These are phyloP conservation scores for Pancytospora philotis DNA, from an alignment of 371 early-diverging fungal species.

Conservation along the genomic window DNA sequence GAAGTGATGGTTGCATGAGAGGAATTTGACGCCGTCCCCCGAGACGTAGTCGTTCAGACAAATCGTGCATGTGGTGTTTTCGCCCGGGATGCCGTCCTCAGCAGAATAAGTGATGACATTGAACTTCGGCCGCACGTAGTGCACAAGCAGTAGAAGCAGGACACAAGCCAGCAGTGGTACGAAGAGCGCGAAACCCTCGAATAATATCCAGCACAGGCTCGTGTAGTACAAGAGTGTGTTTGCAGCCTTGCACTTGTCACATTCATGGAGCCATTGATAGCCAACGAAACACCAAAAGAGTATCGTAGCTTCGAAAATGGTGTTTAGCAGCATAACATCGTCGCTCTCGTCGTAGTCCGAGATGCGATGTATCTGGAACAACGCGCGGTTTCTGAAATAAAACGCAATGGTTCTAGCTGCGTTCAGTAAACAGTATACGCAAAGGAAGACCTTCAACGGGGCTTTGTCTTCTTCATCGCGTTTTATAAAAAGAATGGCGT, in stretches of 20 bases:
- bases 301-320: slow-evolving; percentile 59
- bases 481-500: slow-evolving; percentile 45
- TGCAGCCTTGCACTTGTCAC: slow-evolving; percentile 46
- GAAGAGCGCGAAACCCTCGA: slow-evolving; percentile 56
- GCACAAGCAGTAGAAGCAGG: slow-evolving; percentile 53
- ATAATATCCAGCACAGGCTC: slow-evolving; percentile 43
- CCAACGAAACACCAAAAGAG: slow-evolving; percentile 61
- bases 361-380: slow-evolving; percentile 52
- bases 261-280: slow-evolving; percentile 60
- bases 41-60: slow-evolving; percentile 57
- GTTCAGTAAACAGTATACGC: slow-evolving; percentile 53
- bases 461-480: slow-evolving; percentile 47
- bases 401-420: slow-evolving; percentile 49
- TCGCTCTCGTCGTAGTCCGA: slow-evolving; percentile 58
- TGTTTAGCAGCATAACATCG: slow-evolving; percentile 57
- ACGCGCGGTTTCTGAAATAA: slow-evolving; percentile 54
- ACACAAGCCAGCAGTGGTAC: slow-evolving; percentile 59
- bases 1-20: slow-evolving; percentile 61
- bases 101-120: slow-evolving; percentile 54
- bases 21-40: slow-evolving; percentile 53
- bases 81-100: slow-evolving; percentile 50
- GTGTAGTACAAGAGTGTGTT: slow-evolving; percentile 59
- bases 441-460: slow-evolving; percentile 57
- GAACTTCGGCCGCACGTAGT: slow-evolving; percentile 57
- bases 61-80: slow-evolving; percentile 59